These are phyloP conservation scores for Exophiala oligosperma DNA, from an alignment of 2,329 filamentous ascomycete genomes.

Conservation along the genomic window DNA sequence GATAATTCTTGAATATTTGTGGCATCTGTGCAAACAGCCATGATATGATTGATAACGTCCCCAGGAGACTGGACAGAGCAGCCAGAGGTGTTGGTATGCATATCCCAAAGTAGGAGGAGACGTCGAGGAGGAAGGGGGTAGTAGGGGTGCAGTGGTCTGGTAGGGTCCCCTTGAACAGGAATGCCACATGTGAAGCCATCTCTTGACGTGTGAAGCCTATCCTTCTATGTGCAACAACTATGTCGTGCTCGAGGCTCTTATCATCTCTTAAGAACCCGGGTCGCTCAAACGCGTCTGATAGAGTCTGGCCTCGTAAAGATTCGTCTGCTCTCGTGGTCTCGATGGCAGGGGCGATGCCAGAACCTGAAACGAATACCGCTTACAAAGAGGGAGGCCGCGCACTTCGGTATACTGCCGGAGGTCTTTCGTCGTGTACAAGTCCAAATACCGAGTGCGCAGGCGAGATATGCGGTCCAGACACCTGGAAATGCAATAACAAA, in stretches of 20 bases:
- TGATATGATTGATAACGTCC: constrained; percentile 62
- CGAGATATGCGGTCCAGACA: not conserved
- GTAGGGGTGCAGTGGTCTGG: constrained; percentile 62
- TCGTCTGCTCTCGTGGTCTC: not conserved
- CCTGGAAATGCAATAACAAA: not conserved
- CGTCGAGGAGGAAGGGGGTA: constrained; percentile 54
- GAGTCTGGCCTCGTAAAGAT: too few species aligned
- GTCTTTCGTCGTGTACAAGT: not conserved
- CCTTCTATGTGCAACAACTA: not conserved
- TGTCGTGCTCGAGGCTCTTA: constrained; percentile 2
- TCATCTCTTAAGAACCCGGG: constrained; percentile 3
- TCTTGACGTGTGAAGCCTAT: too few species aligned
- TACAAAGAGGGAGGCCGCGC: not conserved
- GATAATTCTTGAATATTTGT: constrained; percentile 69
- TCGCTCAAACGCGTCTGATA: not conserved
- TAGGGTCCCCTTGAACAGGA: constrained; percentile 35
- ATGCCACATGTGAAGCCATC: not conserved
- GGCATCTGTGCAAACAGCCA: constrained; percentile 71
- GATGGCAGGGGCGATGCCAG: not conserved
- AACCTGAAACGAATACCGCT: not conserved
- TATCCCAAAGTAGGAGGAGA: constrained; percentile 61
- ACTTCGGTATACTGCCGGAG: not conserved
- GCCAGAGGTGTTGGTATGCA: constrained; percentile 66
- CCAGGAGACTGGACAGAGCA: constrained; percentile 61
- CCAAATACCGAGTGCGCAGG: not conserved